phyloP scores from a whole-genome alignment of 2,329 filamentous ascomycete genomes.

The Metarhizium robertsii region DNA sequence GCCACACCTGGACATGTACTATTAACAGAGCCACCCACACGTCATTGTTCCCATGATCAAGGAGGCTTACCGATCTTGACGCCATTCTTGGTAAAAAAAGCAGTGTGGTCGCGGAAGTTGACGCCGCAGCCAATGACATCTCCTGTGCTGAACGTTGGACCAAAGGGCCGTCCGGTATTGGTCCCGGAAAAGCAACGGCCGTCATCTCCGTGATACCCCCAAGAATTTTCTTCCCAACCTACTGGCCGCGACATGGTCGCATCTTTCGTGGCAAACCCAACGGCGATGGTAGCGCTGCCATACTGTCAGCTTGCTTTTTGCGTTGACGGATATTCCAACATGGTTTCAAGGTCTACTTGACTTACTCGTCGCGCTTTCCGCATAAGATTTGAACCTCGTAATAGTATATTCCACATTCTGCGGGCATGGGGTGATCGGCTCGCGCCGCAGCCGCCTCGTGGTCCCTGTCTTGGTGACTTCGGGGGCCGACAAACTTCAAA shows the following conservation, averaged over 20 bases:
- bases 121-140: slow-evolving; percentile 58
- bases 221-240: slow-evolving; percentile 60
- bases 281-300: slow-evolving; percentile 47
- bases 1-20: slow-evolving; percentile 46
- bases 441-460: slow-evolving; percentile 76
- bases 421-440: slow-evolving; percentile 77
- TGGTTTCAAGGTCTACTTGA: slow-evolving; percentile 10
- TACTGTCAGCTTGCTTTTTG: slow-evolving; percentile 3
- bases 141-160: slow-evolving; percentile 42
- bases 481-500: slow-evolving; percentile 48
- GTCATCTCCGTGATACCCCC: slow-evolving; percentile 62
- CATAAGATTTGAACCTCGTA: slow-evolving; percentile 59
- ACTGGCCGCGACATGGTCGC: slow-evolving; percentile 47
- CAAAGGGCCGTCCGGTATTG: slow-evolving; percentile 48
- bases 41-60: not conserved
- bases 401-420: slow-evolving; percentile 89
- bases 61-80: slow-evolving; percentile 37
- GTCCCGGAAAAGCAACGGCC: slow-evolving; percentile 51
- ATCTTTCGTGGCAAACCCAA: slow-evolving; percentile 50
- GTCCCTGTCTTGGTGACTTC: slow-evolving; percentile 41
- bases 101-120: slow-evolving; percentile 53
- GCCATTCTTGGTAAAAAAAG: slow-evolving; percentile 64
- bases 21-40: not conserved
- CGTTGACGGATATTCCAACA: not conserved
- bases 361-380: slow-evolving; percentile 46